Conservation (phyloP, 1,284 basidiomycete species). For the Rhodotorula mucilaginosa region DNA sequence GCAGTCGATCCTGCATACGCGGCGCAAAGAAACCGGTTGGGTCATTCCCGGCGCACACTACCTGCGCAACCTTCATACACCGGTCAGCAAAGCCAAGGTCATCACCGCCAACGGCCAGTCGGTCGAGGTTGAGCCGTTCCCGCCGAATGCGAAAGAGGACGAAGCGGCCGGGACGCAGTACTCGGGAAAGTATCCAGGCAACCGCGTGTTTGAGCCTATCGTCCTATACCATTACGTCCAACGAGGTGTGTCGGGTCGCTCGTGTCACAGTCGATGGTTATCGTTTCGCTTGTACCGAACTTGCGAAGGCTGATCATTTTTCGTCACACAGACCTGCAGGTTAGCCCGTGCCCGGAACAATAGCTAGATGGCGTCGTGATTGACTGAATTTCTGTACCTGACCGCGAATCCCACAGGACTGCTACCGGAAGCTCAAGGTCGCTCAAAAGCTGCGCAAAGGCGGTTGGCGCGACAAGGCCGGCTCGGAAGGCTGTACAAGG, state of each 20-base stretch:
- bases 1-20: not conserved
- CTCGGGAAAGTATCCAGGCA: not conserved
- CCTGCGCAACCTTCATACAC: not conserved
- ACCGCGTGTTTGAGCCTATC: conserved; percentile 11
- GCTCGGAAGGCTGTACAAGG: conserved; percentile 15
- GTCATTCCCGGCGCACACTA: conserved; percentile 17
- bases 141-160: not conserved
- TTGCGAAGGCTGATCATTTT: no score
- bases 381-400: not conserved
- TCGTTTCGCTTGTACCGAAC: no score
- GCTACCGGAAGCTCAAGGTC: conserved; percentile 1
- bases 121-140: not conserved
- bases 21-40: conserved; percentile 1
- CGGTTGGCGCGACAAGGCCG: conserved; percentile 15
- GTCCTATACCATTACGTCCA: conserved; percentile 16
- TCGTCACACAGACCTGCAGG: conserved; percentile 4
- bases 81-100: not conserved
- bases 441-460: conserved; percentile 14
- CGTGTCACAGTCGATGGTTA: no score
- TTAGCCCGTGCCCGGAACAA: not conserved
- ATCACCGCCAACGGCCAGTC: conserved; percentile 8
- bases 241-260: conserved; percentile 7
- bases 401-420: conserved; percentile 1
- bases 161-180: conserved; percentile 1
- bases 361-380: not conserved